phyloP scores from a whole-genome alignment of 2,329 filamentous ascomycete species.

The Zymoseptoria crescenta region DNA sequence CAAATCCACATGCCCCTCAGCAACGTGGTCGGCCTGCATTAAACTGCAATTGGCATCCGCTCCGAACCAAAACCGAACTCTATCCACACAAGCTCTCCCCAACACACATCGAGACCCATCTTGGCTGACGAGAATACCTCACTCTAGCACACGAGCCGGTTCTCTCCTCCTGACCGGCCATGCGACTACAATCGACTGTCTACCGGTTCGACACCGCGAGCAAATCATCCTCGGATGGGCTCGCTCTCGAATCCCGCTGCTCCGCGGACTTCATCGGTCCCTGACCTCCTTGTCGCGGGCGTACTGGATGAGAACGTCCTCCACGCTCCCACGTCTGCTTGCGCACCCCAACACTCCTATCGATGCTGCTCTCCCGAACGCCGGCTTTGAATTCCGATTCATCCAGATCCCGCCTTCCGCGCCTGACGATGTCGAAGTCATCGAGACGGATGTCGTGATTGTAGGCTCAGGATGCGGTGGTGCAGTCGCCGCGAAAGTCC shows the following conservation, averaged over 20 bases:
- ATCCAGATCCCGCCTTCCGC: slow-evolving; percentile 47
- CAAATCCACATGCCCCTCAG: neutral
- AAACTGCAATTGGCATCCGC: neutral
- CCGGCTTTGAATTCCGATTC: slow-evolving; percentile 51
- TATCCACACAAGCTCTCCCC: slow-evolving; percentile 5
- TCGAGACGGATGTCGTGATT: slow-evolving; percentile 76
- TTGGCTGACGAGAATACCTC: slow-evolving; percentile 10
- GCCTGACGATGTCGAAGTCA: slow-evolving; percentile 41
- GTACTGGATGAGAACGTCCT: slow-evolving; percentile 49
- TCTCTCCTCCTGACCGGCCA: slow-evolving; percentile 62
- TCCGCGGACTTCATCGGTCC: slow-evolving; percentile 50
- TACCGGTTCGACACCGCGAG: slow-evolving; percentile 54
- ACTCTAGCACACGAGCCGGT: slow-evolving; percentile 51
- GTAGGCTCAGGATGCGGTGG: slow-evolving; percentile 84
- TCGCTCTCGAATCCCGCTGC: slow-evolving; percentile 47
- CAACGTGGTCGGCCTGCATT: neutral
- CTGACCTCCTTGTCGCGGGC: slow-evolving; percentile 49
- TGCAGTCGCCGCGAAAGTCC: slow-evolving; percentile 69
- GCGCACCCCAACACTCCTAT: slow-evolving; percentile 52
- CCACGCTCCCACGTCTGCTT: slow-evolving; percentile 47
- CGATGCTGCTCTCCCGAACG: slow-evolving; percentile 44
- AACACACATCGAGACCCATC: slow-evolving; percentile 8
- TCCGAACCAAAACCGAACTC: neutral
- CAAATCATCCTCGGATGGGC: slow-evolving; percentile 56
- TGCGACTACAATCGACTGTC: slow-evolving; percentile 52